These are phyloP conservation scores for Lepidium aucheri DNA, from an alignment of 345 rosid genomes.

Conservation along the genomic window DNA sequence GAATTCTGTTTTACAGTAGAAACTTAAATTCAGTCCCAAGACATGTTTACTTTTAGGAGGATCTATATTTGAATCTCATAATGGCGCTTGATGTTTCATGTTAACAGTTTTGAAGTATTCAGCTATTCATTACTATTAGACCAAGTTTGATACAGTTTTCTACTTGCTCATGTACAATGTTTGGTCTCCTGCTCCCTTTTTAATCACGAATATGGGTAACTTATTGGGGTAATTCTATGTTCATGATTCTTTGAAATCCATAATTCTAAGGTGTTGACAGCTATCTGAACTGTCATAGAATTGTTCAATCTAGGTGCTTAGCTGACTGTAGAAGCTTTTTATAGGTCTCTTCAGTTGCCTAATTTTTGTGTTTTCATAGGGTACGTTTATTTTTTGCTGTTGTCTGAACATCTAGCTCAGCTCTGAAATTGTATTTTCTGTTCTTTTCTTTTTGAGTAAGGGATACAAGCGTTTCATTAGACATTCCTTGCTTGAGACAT, in stretches of 20 bases:
- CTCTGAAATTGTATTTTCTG: background rate
- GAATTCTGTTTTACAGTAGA: background rate
- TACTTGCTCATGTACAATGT: background rate
- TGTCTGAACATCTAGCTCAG: background rate
- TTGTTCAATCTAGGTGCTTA: background rate
- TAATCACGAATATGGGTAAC: background rate
- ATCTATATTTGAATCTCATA: background rate
- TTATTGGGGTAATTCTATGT: background rate
- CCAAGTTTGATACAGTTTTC: background rate
- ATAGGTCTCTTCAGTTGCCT: background rate
- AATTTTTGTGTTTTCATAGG: background rate
- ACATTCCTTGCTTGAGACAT: conserved; percentile 59
- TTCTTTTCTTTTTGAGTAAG: conserved; percentile 34
- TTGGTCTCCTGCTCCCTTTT: background rate
- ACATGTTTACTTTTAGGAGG: background rate
- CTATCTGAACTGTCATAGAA: background rate
- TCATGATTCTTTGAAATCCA: background rate
- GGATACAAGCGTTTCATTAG: conserved; percentile 88
- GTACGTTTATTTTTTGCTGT: background rate
- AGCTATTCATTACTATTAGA: background rate
- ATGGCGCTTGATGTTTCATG: background rate
- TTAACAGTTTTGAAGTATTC: background rate
- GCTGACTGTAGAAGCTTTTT: background rate
- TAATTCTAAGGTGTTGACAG: background rate
- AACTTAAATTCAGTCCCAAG: background rate